phyloP scores from a whole-genome alignment of 139 green algal genomes.

The Coccomyxa sp. region DNA sequence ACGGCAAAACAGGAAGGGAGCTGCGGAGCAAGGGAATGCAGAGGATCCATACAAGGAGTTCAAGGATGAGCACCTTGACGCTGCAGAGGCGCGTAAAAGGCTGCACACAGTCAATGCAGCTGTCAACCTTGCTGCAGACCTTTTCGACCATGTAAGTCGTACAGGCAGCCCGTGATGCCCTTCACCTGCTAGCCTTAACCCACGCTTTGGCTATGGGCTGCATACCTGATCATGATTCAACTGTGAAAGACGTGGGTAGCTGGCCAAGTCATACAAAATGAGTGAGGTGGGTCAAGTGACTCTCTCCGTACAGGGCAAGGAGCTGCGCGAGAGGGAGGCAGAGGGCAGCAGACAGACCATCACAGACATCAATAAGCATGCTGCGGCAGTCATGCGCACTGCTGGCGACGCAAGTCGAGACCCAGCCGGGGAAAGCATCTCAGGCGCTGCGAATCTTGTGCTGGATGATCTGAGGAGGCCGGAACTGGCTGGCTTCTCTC shows the following conservation, averaged over 20 bases:
- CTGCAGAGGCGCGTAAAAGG: neutral
- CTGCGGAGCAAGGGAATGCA: neutral
- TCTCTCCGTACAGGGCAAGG: slow-evolving; percentile 3
- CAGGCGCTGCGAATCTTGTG: neutral
- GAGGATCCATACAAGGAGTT: neutral
- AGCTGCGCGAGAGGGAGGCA: neutral
- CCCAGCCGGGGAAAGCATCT: neutral
- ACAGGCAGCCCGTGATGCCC: too few relatives aligned
- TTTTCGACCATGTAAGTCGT: slow-evolving; percentile 10
- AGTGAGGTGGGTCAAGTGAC: neutral
- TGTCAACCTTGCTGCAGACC: slow-evolving; percentile 44
- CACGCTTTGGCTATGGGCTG: too few relatives aligned
- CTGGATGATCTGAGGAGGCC: slow-evolving; percentile 7
- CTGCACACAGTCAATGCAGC: slow-evolving; percentile 37
- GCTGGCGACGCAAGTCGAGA: neutral
- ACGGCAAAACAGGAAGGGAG: neutral
- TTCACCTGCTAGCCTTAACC: too few relatives aligned
- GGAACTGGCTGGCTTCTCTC: neutral
- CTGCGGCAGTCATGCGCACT: slow-evolving; percentile 15
- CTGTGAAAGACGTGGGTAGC: too few relatives aligned
- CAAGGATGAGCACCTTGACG: too few relatives aligned
- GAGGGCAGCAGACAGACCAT: neutral
- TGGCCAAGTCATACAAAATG: too few relatives aligned
- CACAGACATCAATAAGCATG: slow-evolving; percentile 29
- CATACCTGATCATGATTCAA: too few relatives aligned